Base-by-base conservation (phyloP, 2,329 filamentous ascomycete species). In the Sporothrix brunneoviolacea region DNA sequence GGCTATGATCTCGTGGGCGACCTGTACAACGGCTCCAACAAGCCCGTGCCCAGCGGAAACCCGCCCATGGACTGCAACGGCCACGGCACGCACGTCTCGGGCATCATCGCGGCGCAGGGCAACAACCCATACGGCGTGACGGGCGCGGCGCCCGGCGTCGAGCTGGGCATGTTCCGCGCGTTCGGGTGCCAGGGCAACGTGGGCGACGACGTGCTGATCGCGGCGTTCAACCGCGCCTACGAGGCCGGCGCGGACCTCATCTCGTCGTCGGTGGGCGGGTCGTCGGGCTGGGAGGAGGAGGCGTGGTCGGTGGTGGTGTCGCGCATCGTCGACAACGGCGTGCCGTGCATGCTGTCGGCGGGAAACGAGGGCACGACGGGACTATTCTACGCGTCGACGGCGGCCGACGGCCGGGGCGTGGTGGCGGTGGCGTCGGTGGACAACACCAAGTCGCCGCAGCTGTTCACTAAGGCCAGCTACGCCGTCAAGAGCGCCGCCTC, bases 61-160 rank as follows among this genome's bases (percentile, higher is more conserved):
- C 74, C 79, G 54, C 80, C 79, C 3, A 75, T 76, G 58, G 76
- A 73, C 54, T 80, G 40, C 39, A 36, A 37, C 15, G 80, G 80
- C 3, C 80, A 84, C 62, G 80, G 81, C 27, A 80, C 76, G 1
- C 79, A 82, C 61, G 77, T 82, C 21, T 72, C 79, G 2, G 82
- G 82, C 28, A 83, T 80, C 54, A 73, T 85, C 39, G 81, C 78
- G 2, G 80, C 79, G 1, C 75, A 81, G 60, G 61, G 65, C 43
- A 71, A 80, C 55, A 72, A 80, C 59, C 3, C 67, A 0, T 55
- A 55, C 33, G 73, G 73, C n/a, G 77, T 81, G 58, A 75, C 74
- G 15, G 80, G 80, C 15, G 77, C 73, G 9, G 79, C 78, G 0
- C 74, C 76, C 0, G 76, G 71, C 36, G 79, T 78, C 1, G 76